Evolutionary conservation across 1,284 basidiomycete species (phyloP), one percentile per base, ranked within the genome.

Genomic region (Ustilago crameri): DNA sequence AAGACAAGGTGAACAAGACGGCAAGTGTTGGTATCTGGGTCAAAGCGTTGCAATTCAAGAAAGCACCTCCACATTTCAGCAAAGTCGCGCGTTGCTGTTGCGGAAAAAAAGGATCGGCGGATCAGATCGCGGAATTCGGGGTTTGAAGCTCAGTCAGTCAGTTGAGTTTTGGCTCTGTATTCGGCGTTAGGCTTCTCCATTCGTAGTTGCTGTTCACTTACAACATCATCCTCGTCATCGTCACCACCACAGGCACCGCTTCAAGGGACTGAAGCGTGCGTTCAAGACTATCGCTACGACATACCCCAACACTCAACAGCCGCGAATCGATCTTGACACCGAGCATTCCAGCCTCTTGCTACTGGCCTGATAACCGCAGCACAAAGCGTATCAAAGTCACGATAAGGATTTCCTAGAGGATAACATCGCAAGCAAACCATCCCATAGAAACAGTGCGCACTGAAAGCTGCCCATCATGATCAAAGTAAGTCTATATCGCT

Each of bases 1-100:
- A 23, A 27, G 22, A 32, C 20, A 51, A 32, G 18, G 17, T n/a
- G 27, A 17, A n/a, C 2, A 18, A 37, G 32, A 22, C 4, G 12
- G 30, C n/a, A 54, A 44, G 60, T 63, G 60, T 63, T 63, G 53
- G 49, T 63, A 49, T 57, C 44, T 52, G 43, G 20, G 20, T 23
- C 23, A 45, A 30, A 30, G 30, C 30, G 30, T 30, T 38, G 34
- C 24, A 37, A 44, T 17, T 20, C 42, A 26, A 17, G 37, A 20
- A 18, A 30, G 44, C 41, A 58, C 61, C 61, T 64, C 61, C 61
- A 64, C 61, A 53, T 56, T n/a, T 34, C 24, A 23, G 9, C n/a
- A 24, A 24, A 18, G 15, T 27, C 34, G 51, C 55, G 47, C 23
- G 43, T 51, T 54, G 55, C 62, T 27, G 51, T 50, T 14, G 46